Base-by-base conservation (phyloP, 1,284 basidiomycete species). In the Melampsora medusae region DNA sequence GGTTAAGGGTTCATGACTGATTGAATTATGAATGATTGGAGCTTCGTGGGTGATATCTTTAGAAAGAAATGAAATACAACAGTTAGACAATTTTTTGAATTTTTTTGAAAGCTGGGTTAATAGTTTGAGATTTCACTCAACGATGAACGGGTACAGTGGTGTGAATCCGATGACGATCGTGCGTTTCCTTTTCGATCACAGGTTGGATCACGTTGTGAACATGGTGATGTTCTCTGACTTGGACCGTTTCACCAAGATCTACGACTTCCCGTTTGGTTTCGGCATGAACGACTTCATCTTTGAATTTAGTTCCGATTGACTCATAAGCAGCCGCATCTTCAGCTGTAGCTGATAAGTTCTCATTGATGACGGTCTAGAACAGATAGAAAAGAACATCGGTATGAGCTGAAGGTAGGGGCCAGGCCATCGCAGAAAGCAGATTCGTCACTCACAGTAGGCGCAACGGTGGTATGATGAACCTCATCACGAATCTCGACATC, bases 131-230 rank as follows among this genome's bases (percentile, higher is more conserved):
- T n/a, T n/a, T 38, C 22, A 61, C 22, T 59, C 46, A 42, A 72
- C 69, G 69, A 33, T 72, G 69, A 25, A 72, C 64, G 42, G 81
- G 81, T 70, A 82, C 80, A 42, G 78, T 78, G n/a, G 81, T 82
- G 67, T 81, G 80, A 68, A 81, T 81, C 66, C 81, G 80, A 79
- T 81, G 80, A 80, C 81, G 80, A 78, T 82, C 81, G 78, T 81
- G 80, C n/a, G 78, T 78, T 72, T 82, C 80, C 77, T 80, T 80
- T 78, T 81, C 66, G 25, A 82, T 79, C 69, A 82, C 78, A 53
- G 81, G 81, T 78, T 81, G 81, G 31, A 82, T 81, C 14, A 82
- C 80, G 78, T 82, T 80, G 79, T 82, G 81, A 61, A 82, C 80
- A 80, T 82, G 81, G 78, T 82, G 81, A 79, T 81, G 81, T 65